Percentiles rank a stretch among this genome's conserved stretches.
These are phyloP conservation scores for Akanthomyces dipterigenus DNA, from an alignment of 2,329 filamentous ascomycete species.

Conservation along the genomic window DNA sequence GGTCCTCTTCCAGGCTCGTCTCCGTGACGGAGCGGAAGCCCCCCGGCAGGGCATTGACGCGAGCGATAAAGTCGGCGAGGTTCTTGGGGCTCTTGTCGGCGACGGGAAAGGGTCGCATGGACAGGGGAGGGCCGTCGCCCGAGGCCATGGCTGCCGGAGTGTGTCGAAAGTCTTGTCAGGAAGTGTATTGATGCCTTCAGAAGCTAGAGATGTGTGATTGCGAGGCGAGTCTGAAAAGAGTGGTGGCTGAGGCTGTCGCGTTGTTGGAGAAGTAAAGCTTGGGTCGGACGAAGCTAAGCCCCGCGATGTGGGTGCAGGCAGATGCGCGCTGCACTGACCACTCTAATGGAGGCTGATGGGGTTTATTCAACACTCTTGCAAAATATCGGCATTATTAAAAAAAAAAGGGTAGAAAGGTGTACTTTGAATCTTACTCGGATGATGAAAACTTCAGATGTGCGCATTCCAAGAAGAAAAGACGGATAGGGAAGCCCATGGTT, in stretches of 20 bases:
- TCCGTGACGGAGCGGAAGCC: constrained; percentile 78
- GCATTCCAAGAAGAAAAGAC: no score
- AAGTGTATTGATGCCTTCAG: not conserved
- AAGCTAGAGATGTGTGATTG: not conserved
- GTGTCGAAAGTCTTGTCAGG: not conserved
- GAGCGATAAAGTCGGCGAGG: constrained; percentile 68
- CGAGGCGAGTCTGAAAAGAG: not conserved
- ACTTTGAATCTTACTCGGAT: no score
- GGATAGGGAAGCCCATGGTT: no score
- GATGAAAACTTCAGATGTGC: no score
- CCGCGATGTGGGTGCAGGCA: not conserved
- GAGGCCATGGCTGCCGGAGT: constrained; percentile 22
- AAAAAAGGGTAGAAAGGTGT: no score
- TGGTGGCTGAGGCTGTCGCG: not conserved
- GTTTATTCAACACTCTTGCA: not conserved
- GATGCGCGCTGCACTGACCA: not conserved
- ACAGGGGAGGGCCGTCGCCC: constrained; percentile 28
- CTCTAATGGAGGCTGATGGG: not conserved
- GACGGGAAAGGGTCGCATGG: constrained; percentile 39
- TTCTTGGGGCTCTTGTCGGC: constrained; percentile 51
- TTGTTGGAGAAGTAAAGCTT: not conserved
- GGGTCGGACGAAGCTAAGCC: not conserved
- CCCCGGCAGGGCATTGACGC: constrained; percentile 70
- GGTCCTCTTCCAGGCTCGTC: constrained; percentile 62
- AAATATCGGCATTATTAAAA: no score